These are phyloP conservation scores for Grosmannia clavigera DNA, from an alignment of 2,329 filamentous ascomycete species.

Conservation along the genomic window DNA sequence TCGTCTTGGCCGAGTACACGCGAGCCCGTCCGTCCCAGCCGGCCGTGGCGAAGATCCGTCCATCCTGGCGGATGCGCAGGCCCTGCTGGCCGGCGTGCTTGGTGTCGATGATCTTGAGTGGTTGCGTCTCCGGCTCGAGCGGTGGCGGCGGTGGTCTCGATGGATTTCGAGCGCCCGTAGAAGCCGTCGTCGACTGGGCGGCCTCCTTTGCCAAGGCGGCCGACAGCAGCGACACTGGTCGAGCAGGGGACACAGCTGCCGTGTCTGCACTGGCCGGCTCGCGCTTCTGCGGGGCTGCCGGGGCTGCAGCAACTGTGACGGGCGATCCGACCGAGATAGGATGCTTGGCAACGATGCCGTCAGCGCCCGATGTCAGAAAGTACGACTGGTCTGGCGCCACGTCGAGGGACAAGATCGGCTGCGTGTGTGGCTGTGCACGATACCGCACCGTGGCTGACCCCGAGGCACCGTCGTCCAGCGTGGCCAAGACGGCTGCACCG, in stretches of 20 bases:
- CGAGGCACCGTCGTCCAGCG: slow-evolving; percentile 26
- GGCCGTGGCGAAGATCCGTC: slow-evolving; percentile 73
- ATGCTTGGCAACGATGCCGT: slow-evolving; percentile 68
- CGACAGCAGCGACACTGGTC: slow-evolving; percentile 18
- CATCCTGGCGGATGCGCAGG: slow-evolving; percentile 65
- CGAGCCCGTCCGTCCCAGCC: slow-evolving; percentile 81
- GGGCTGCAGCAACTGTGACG: neutral
- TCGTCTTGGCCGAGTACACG: slow-evolving; percentile 66
- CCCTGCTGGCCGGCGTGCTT: slow-evolving; percentile 86
- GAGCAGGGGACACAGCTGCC: neutral
- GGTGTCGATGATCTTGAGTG: slow-evolving; percentile 56
- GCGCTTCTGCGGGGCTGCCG: neutral
- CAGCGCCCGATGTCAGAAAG: slow-evolving; percentile 73
- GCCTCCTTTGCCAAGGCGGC: slow-evolving; percentile 14
- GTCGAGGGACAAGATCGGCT: slow-evolving; percentile 69
- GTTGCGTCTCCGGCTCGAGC: slow-evolving; percentile 23
- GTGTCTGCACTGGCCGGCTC: neutral
- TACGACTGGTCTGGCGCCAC: slow-evolving; percentile 35
- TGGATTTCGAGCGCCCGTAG: neutral
- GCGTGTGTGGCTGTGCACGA: slow-evolving; percentile 54
- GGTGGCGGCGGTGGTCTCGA: slow-evolving; percentile 3
- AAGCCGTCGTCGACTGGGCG: neutral
- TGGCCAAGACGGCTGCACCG: slow-evolving; percentile 58
- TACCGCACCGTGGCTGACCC: slow-evolving; percentile 44
- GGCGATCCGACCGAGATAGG: slow-evolving; percentile 32